Evolutionary conservation across 140 eudicot species (phyloP), one percentile per base, ranked within the genome.

Genomic region (Stevia rebaudiana): DNA sequence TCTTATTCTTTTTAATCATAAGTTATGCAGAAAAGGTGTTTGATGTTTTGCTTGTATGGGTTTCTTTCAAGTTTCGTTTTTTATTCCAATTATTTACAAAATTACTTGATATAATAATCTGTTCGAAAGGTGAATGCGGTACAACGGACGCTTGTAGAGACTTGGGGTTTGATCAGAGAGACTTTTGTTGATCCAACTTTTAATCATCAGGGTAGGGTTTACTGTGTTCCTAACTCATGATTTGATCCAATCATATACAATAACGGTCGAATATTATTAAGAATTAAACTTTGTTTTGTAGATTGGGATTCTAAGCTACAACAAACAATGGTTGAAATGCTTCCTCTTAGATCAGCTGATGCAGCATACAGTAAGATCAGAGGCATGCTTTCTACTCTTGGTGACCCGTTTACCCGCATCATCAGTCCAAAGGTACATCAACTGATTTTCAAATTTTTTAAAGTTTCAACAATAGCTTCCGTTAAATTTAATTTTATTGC

Each of bases 281-380:
- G 63, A 55, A 46, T 10, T 30, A 59, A 12, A 15, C 13, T 24
- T 12, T 74, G 63, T 52, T 77, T 44, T 65, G 56, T 76, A 92
- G 98, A 92, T 51, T 92, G 96, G 98, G 98, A 92, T 67, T 61
- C 73, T 35, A 88, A 92, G 76, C 74, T 92, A 73, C 98, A 92
- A 36, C 96, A 92, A 63, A 92, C 98, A 68, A 92, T 92, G 98
- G 98, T 92, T 70, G 98, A 92, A 69, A 92, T 92, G 87, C 88
- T 92, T 72, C 98, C 98, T 31, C 81, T 92, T 43, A 83, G 86
- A 63, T 71, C 98, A 61, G 96, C 92, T 43, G 98, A 92, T 92
- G 98, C 98, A 37, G 98, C 98, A 50, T 92, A 92, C 63, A 85
- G 78, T 78, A 88, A 92, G 81, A 74, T 92, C 46, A 81, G 77